phyloP scores from a whole-genome alignment of 768 basidiomycete genomes.

The Boletus insuetus region DNA sequence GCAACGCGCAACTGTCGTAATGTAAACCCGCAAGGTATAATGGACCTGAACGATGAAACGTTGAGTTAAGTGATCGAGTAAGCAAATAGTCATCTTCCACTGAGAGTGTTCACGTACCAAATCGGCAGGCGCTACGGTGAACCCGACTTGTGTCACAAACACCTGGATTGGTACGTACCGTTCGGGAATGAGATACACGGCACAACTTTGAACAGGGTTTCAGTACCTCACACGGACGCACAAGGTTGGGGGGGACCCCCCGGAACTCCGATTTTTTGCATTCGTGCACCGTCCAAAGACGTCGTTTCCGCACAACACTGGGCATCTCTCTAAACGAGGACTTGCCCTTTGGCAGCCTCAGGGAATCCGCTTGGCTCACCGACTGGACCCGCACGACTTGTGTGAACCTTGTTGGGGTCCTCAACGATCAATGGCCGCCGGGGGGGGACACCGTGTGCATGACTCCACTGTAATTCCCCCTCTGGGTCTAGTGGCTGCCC shows the following conservation, averaged over 20 bases:
- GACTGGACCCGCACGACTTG: constrained; percentile 1
- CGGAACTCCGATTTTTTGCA: neutral
- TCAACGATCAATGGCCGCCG: neutral
- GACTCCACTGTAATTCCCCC: constrained; percentile 1
- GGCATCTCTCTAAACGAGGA: neutral
- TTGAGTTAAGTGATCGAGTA: constrained; percentile 1
- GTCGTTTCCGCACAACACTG: constrained; percentile 1
- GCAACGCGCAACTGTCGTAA: constrained; percentile 7
- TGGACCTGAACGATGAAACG: constrained; percentile 1
- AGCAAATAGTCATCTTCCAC: neutral
- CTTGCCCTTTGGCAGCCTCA: neutral
- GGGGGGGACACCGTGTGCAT: neutral
- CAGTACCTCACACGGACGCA: neutral
- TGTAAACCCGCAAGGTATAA: constrained; percentile 2
- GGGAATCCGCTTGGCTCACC: neutral
- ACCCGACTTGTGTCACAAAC: neutral
- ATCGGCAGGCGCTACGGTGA: neutral
- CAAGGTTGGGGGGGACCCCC: neutral
- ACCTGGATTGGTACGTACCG: neutral
- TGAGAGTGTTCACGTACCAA: neutral
- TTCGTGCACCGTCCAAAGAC: neutral
- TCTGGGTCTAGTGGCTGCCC: neutral
- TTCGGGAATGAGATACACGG: neutral
- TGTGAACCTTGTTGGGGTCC: neutral
- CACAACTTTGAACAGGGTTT: neutral